Conservation (phyloP, 2,329 filamentous ascomycete genomes). For the Fusarium tricinctum region DNA sequence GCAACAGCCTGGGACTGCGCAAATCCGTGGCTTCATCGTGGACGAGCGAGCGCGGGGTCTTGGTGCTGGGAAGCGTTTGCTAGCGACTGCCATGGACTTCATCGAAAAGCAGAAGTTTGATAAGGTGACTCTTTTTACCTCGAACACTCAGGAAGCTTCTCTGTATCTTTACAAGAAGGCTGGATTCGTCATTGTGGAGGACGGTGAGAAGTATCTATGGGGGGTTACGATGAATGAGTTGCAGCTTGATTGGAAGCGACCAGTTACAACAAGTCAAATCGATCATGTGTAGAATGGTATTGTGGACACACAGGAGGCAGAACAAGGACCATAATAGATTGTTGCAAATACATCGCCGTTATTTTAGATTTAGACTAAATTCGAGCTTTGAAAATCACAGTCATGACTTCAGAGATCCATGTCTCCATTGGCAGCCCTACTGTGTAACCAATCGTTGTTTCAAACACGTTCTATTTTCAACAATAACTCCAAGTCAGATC, state of each 20-base stretch:
- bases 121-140: constrained; percentile 19
- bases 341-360: too few relatives aligned
- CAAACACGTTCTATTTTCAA: too few relatives aligned
- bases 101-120: constrained; percentile 22
- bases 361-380: too few relatives aligned
- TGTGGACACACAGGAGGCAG: too few relatives aligned
- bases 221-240: constrained; percentile 27
- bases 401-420: too few relatives aligned
- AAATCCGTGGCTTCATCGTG: constrained; percentile 37
- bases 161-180: constrained; percentile 23
- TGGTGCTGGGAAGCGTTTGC: constrained; percentile 21
- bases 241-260: constrained; percentile 29
- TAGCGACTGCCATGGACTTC: constrained; percentile 28
- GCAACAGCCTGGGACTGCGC: constrained; percentile 4
- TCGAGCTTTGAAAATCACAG: too few relatives aligned
- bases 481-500: too few relatives aligned
- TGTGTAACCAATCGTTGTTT: too few relatives aligned
- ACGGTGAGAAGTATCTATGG: constrained; percentile 31
- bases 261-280: accelerated
- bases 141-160: constrained; percentile 3
- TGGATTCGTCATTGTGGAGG: constrained; percentile 16
- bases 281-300: neutral
- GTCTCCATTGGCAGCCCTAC: too few relatives aligned
- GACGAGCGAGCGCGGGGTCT: constrained; percentile 31
- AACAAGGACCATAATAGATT: too few relatives aligned